Percentiles rank a stretch among this genome's conserved stretches.
These are phyloP conservation scores for Microthyrium microscopicum DNA, from an alignment of 2,329 filamentous ascomycete species.

Conservation along the genomic window DNA sequence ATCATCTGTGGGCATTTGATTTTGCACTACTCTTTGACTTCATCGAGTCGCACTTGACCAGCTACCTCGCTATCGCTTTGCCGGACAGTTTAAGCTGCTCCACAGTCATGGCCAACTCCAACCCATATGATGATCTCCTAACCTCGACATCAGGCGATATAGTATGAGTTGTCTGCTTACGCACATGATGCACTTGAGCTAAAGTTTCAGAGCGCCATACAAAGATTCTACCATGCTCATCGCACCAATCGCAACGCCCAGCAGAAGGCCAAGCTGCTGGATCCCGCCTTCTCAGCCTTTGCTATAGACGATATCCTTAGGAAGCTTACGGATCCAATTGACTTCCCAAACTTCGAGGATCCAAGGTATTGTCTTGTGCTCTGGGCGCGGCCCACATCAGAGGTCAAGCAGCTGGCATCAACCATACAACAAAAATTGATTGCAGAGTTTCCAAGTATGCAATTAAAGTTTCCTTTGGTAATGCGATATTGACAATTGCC, in stretches of 20 bases:
- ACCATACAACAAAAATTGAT: conserved; percentile 52
- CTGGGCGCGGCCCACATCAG: conserved; percentile 68
- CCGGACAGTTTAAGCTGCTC: too few species aligned
- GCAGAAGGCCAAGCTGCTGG: conserved; percentile 58
- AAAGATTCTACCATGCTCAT: conserved; percentile 56
- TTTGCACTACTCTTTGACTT: too few species aligned
- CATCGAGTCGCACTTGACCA: too few species aligned
- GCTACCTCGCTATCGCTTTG: too few species aligned
- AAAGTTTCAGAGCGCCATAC: conserved; percentile 42
- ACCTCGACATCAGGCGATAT: not conserved
- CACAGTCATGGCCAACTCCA: too few species aligned
- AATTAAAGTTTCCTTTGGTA: not conserved
- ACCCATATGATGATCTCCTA: not conserved
- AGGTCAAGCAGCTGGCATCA: conserved; percentile 49
- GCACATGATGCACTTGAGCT: not conserved
- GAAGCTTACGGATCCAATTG: conserved; percentile 45
- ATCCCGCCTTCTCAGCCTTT: conserved; percentile 50
- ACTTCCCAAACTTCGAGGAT: conserved; percentile 56
- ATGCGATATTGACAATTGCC: not conserved
- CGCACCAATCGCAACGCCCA: conserved; percentile 58
- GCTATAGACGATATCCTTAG: conserved; percentile 60
- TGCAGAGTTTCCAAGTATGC: conserved; percentile 48
- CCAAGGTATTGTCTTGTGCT: conserved; percentile 69
- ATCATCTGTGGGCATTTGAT: too few species aligned
- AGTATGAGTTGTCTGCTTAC: not conserved